Evolutionary conservation across 805 yeast species (phyloP).

Genomic region (Candida ascalaphidarum): DNA sequence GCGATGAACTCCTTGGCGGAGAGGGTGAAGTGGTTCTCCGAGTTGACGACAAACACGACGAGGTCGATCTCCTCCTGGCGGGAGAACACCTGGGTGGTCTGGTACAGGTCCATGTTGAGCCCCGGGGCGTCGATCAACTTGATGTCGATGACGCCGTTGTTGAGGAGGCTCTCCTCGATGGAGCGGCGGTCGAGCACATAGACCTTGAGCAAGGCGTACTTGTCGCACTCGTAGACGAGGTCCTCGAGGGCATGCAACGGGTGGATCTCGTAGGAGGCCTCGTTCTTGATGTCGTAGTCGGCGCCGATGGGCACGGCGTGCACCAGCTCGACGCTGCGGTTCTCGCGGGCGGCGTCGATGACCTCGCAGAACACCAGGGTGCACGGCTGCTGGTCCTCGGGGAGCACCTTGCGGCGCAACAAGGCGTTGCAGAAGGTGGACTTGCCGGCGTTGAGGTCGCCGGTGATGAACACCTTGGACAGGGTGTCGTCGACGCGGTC

Average conservation of each 20-base stretch:
- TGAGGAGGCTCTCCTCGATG: conserved; percentile 58
- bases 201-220: conserved; percentile 65
- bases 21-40: conserved; percentile 91
- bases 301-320: conserved; percentile 72
- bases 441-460: conserved; percentile 94
- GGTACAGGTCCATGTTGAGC: conserved; percentile 82
- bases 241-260: conserved; percentile 50
- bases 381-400: conserved; percentile 97
- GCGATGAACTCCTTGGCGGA: conserved; percentile 92
- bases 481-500: conserved; percentile 86
- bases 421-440: conserved; percentile 92
- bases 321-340: conserved; percentile 75
- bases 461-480: conserved; percentile 92
- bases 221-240: conserved; percentile 67
- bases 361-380: conserved; percentile 96
- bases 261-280: conserved; percentile 53
- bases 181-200: conserved; percentile 74
- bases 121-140: conserved; percentile 97
- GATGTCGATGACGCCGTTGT: conserved; percentile 89
- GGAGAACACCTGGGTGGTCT: conserved; percentile 90
- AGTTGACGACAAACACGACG: conserved; percentile 91
- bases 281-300: conserved; percentile 46
- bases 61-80: conserved; percentile 96
- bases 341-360: conserved; percentile 64
- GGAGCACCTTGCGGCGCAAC: conserved; percentile 66